Conservation (phyloP, 768 basidiomycete species). For the Kwoniella dendrophila region DNA sequence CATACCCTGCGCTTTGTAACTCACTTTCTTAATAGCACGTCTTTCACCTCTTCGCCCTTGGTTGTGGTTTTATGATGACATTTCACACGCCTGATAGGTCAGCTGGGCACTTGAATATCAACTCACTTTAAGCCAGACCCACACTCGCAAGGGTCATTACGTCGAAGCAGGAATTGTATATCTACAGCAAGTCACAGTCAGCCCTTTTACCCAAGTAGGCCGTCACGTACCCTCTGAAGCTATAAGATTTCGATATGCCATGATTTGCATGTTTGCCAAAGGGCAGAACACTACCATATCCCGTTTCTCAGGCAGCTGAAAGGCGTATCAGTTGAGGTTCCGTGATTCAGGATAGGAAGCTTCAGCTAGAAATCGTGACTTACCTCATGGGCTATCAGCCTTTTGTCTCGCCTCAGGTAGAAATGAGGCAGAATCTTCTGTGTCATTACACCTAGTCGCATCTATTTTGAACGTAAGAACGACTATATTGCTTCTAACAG, state of each 20-base stretch:
- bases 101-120: not conserved
- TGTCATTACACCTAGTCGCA: conserved; percentile 59
- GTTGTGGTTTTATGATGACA: conserved; percentile 62
- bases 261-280: conserved; percentile 69
- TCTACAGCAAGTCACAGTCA: conserved; percentile 36
- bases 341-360: too few relatives aligned
- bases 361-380: not conserved
- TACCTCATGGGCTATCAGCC: conserved; percentile 48
- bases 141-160: conserved; percentile 75
- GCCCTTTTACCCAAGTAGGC: not conserved
- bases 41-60: conserved; percentile 53
- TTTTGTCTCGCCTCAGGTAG: conserved; percentile 69
- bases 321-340: conserved; percentile 7
- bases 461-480: conserved; percentile 21
- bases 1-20: not conserved
- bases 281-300: conserved; percentile 96
- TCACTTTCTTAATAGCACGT: conserved; percentile 66
- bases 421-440: conserved; percentile 75
- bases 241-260: conserved; percentile 73
- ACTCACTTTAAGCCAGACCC: conserved; percentile 65
- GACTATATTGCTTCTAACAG: not conserved
- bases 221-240: conserved; percentile 58
- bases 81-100: conserved; percentile 62
- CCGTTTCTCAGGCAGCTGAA: conserved; percentile 78
- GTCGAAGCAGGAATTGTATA: conserved; percentile 71